A percentile compares a stretch with the other conserved stretches of the same genome.
phyloP scores from a whole-genome alignment of 202 grass and related monocot species.

The Eragrostis tef region DNA sequence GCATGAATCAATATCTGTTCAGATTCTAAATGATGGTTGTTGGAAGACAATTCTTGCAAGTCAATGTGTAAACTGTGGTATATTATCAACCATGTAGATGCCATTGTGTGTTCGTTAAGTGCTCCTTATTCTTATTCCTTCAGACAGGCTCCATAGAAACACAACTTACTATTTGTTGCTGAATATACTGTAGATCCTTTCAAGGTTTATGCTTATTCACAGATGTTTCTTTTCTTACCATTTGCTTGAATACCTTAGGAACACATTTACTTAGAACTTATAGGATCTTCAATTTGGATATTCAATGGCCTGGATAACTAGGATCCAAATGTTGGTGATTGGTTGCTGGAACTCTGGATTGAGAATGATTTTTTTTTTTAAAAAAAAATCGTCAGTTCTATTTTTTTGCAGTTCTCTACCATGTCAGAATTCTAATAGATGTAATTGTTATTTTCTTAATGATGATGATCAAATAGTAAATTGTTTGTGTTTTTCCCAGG shows the following conservation, averaged over 20 bases:
- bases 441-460: neutral
- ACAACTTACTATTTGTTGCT: neutral
- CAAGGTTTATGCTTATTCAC: slow-evolving; percentile 11
- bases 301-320: neutral
- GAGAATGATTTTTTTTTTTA: slow-evolving; percentile 7
- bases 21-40: slow-evolving; percentile 29
- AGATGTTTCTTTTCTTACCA: slow-evolving; percentile 10
- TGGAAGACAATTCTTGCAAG: neutral
- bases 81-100: slow-evolving; percentile 11
- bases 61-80: slow-evolving; percentile 18
- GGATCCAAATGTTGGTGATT: neutral
- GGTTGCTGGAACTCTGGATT: neutral
- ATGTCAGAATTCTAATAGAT: slow-evolving; percentile 20
- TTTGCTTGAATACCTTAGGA: neutral
- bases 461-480: slow-evolving; percentile 3
- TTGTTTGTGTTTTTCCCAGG: slow-evolving; percentile 55
- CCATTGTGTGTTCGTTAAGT: neutral
- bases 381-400: neutral
- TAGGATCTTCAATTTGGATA: neutral
- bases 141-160: neutral
- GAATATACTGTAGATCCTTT: slow-evolving; percentile 5
- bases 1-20: slow-evolving; percentile 1
- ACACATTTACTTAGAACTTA: slow-evolving; percentile 12
- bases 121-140: slow-evolving; percentile 4
- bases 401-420: slow-evolving; percentile 25